Conservation (phyloP, 345 rosid species). For the Heritiera littoralis region DNA sequence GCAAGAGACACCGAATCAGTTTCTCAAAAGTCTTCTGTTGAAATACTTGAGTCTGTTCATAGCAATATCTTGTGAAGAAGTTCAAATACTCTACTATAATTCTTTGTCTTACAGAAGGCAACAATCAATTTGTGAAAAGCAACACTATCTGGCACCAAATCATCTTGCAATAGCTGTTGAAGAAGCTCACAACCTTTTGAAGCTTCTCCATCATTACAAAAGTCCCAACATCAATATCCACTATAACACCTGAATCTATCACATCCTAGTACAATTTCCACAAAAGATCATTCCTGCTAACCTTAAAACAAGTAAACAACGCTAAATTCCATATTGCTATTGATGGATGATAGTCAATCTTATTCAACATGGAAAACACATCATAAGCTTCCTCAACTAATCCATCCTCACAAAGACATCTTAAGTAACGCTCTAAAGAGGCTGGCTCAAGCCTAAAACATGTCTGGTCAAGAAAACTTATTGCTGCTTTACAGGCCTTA, state of each 20-base stretch:
- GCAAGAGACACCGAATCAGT: too few species aligned
- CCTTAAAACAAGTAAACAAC: slow-evolving; percentile 44
- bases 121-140: slow-evolving; percentile 38
- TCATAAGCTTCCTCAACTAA: slow-evolving; percentile 51
- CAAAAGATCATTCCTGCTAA: slow-evolving; percentile 25
- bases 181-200: slow-evolving; percentile 43
- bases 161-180: too few species aligned
- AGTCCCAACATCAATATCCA: too few species aligned
- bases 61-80: slow-evolving; percentile 50
- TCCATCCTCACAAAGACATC: slow-evolving; percentile 38
- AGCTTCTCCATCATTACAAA: slow-evolving; percentile 29
- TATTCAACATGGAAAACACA: slow-evolving; percentile 35
- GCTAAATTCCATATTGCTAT: slow-evolving; percentile 53
- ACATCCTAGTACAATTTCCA: too few species aligned
- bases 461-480: too few species aligned
- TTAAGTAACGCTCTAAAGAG: too few species aligned
- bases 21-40: slow-evolving; percentile 21
- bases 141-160: too few species aligned
- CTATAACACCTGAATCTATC: too few species aligned
- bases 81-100: slow-evolving; percentile 43
- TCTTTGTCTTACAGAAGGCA: slow-evolving; percentile 31
- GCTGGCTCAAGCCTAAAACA: too few species aligned
- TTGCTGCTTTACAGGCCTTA: slow-evolving; percentile 29
- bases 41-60: slow-evolving; percentile 32
- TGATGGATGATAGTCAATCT: slow-evolving; percentile 29